phyloP scores from a whole-genome alignment of 2,329 filamentous ascomycete species.

The Lachnellula occidentalis region DNA sequence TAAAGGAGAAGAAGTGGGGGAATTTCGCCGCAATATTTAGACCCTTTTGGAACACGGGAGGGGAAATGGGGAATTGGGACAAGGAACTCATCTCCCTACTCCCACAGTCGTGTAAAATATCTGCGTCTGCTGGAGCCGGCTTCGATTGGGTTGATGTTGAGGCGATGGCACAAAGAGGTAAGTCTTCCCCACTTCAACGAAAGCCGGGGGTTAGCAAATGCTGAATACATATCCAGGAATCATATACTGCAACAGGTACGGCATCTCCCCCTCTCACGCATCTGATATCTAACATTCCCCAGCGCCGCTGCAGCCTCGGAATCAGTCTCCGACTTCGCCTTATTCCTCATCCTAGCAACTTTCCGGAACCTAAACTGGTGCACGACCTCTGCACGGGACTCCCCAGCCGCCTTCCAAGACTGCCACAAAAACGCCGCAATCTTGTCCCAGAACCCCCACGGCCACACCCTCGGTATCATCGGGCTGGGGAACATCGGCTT shows the following conservation, averaged over 20 bases:
- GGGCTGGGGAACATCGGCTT: slow-evolving; percentile 64
- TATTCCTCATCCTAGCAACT: slow-evolving; percentile 62
- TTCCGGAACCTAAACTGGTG: slow-evolving; percentile 63
- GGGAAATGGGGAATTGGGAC: slow-evolving; percentile 61
- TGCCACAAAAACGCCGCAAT: slow-evolving; percentile 57
- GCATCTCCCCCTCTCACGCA: background rate
- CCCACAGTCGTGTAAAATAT: slow-evolving; percentile 48
- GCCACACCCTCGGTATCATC: slow-evolving; percentile 58
- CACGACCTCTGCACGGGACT: slow-evolving; percentile 23
- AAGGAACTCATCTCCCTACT: slow-evolving; percentile 50
- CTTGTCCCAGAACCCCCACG: slow-evolving; percentile 57
- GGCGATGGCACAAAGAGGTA: slow-evolving; percentile 51
- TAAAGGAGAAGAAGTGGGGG: slow-evolving; percentile 49
- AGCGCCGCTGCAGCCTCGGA: slow-evolving; percentile 63
- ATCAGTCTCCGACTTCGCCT: slow-evolving; percentile 65
- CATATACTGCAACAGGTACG: slow-evolving; percentile 60
- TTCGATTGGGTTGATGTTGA: slow-evolving; percentile 60
- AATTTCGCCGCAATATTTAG: slow-evolving; percentile 47
- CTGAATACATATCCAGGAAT: slow-evolving; percentile 37
- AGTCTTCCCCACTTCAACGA: background rate
- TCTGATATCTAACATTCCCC: slow-evolving; percentile 2
- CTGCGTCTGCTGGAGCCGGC: slow-evolving; percentile 55
- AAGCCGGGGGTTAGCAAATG: background rate
- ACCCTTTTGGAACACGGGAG: slow-evolving; percentile 59
- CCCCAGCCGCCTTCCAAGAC: slow-evolving; percentile 40